Percentiles rank a stretch among this genome's conserved stretches.
Conservation (phyloP, 257 asterid genomes). For the Solanum commersonii region DNA sequence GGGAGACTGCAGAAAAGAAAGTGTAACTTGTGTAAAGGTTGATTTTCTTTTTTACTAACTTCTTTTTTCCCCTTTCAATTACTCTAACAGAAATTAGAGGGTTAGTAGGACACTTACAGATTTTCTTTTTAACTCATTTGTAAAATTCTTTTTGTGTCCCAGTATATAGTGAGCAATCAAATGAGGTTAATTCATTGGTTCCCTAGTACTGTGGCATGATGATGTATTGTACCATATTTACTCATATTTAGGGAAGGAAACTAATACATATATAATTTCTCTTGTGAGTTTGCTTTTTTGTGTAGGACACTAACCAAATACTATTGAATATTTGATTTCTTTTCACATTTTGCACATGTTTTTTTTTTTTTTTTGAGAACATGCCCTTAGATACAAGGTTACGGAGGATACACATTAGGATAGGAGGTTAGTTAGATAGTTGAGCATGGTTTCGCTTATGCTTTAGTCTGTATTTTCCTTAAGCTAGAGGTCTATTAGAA, state of each 20-base stretch:
- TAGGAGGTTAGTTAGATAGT: too few relatives aligned
- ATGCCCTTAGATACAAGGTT: too few relatives aligned
- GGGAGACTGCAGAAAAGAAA: conserved; percentile 60
- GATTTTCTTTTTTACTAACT: neutral
- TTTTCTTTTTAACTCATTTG: neutral
- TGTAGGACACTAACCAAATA: neutral
- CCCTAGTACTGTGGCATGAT: neutral
- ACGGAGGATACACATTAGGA: too few relatives aligned
- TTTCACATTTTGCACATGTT: too few relatives aligned
- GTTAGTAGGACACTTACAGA: neutral
- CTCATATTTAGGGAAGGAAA: neutral
- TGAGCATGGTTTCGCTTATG: too few relatives aligned
- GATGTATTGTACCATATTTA: neutral
- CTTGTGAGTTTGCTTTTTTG: neutral
- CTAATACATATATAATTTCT: neutral
- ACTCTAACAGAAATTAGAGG: neutral
- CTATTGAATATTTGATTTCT: too few relatives aligned
- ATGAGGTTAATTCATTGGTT: neutral
- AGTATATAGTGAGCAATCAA: conserved; percentile 17
- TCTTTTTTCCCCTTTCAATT: neutral
- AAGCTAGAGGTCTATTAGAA: too few relatives aligned
- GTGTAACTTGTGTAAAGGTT: neutral
- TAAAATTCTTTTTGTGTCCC: conserved; percentile 21
- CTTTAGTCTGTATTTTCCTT: too few relatives aligned
- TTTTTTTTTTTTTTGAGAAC: too few relatives aligned